A percentile compares a stretch with the other conserved stretches of the same genome.
Conservation (phyloP, 371 early-diverging fungal species). For the Mucor circinelloides region DNA sequence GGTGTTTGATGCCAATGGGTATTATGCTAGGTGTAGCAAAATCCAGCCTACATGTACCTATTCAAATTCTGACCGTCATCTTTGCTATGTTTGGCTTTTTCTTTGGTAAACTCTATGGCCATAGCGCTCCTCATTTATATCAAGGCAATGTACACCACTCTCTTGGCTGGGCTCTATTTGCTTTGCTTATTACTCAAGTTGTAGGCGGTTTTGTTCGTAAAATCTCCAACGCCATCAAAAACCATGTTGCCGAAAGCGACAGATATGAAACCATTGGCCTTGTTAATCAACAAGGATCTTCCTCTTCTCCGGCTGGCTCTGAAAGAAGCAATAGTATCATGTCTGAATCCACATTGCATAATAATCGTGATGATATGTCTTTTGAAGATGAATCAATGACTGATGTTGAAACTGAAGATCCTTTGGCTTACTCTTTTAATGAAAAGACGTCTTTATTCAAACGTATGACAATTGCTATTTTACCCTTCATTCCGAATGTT, state of each 20-base stretch:
- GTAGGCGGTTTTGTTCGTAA: conserved; percentile 47
- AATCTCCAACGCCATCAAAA: conserved; percentile 43
- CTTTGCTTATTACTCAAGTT: conserved; percentile 41
- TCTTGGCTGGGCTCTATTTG: conserved; percentile 43
- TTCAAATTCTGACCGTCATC: conserved; percentile 35
- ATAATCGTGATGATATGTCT: background rate
- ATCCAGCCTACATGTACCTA: conserved; percentile 47
- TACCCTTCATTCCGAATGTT: conserved; percentile 35
- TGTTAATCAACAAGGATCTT: background rate
- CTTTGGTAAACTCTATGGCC: conserved; percentile 49
- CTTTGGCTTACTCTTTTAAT: background rate
- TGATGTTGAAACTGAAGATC: background rate
- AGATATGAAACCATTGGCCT: conserved; percentile 28
- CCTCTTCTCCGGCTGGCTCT: conserved; percentile 11
- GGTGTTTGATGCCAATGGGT: conserved; percentile 53
- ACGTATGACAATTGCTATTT: conserved; percentile 22
- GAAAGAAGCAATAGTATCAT: conserved; percentile 4
- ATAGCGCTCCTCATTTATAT: conserved; percentile 47
- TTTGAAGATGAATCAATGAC: conserved; percentile 20
- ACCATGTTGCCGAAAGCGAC: conserved; percentile 22
- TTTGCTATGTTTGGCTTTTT: conserved; percentile 45
- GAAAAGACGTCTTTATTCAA: conserved; percentile 23
- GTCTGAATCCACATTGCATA: conserved; percentile 18
- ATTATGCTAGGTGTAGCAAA: conserved; percentile 54
- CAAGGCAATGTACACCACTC: conserved; percentile 49